Evolutionary conservation across 2,329 filamentous ascomycete species (phyloP), one percentile per base, ranked within the genome.

Genomic region (Dactylellina sp.): DNA sequence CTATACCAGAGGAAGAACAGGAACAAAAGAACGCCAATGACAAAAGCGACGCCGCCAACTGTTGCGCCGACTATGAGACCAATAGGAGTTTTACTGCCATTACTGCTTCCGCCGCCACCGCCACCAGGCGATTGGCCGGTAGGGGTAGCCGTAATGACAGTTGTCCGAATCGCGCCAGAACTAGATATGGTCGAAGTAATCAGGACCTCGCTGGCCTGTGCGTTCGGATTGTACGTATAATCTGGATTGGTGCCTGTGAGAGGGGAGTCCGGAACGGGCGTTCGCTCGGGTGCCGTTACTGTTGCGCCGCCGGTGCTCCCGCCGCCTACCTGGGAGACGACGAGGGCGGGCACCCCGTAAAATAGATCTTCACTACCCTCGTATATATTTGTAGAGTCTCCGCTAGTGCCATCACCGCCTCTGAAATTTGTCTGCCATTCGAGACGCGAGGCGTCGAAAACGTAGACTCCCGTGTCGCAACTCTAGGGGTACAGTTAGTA

Each of bases 401-500:
- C 83, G n/a, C 85, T 81, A 22, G 84, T 84, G 79, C 86, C 88
- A 6, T 83, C 84, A 0, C 85, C 81, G 0, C 91, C 89, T 42
- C 88, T 87, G 79, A 94, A 96, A 1, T 84, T 84, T 20, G 87
- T 85, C 65, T 89, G 83, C 92, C 92, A 96, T 57, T 84, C 79
- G 0, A 88, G 84, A 37, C 85, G 87, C 7, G 87, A 90, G 57
- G 93, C 82, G 78, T 96, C 93, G 82, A 92, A 94, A 24, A 92
- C 86, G 79, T 91, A 92, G 72, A 92, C 84, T 0, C 89, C 89
- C 14, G 82, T 85, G 76, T 92, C 90, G 79, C 90, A 92, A 2
- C 82, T 85, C 49, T 71, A n/a, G 1, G 28, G 28, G n/a, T 25
- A 44, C 14, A 12, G 1, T 56, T 25, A 35, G 40, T 18, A 32